A percentile compares a stretch with the other conserved stretches of the same genome.
Evolutionary conservation across 495 filamentous ascomycete genomes (phyloP).

Genomic region (Xylaria flabelliformis): DNA sequence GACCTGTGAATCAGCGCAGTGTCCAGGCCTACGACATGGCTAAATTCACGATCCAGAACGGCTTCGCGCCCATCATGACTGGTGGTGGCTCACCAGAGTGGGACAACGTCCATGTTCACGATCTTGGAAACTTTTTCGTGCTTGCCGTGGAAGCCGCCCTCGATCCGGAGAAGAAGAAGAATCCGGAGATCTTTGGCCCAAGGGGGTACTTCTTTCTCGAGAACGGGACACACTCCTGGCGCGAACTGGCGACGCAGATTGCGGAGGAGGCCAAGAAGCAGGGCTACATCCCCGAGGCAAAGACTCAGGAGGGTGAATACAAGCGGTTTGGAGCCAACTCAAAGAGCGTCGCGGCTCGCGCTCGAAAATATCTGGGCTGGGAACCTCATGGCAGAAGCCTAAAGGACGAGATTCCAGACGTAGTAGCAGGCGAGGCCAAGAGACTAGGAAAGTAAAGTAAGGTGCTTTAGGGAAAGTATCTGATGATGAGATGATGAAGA

Average conservation of each 20-base stretch:
- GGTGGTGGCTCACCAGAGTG: conserved; percentile 68
- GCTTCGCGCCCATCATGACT: conserved; percentile 68
- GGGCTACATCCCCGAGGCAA: conserved; percentile 65
- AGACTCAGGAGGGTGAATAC: conserved; percentile 46
- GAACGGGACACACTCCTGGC: conserved; percentile 73
- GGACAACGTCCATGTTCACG: conserved; percentile 77
- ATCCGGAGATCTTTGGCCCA: conserved; percentile 71
- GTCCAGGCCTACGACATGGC: conserved; percentile 68
- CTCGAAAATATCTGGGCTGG: conserved; percentile 68
- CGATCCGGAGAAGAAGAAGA: conserved; percentile 35
- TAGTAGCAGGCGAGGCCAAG: conserved; percentile 59
- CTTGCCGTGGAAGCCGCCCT: conserved; percentile 69
- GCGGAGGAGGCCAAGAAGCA: conserved; percentile 67
- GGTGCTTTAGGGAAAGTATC: not conserved
- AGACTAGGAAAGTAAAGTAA: conserved; percentile 36
- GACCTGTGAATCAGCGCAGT: conserved; percentile 71
- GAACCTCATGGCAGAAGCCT: conserved; percentile 56
- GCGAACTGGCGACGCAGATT: conserved; percentile 65
- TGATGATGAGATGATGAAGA: no score
- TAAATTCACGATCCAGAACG: conserved; percentile 62
- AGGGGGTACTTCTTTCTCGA: conserved; percentile 79
- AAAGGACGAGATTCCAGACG: conserved; percentile 56
- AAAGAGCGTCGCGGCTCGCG: conserved; percentile 60
- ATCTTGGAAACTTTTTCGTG: conserved; percentile 71
- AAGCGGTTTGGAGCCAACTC: conserved; percentile 63